phyloP scores from a whole-genome alignment of 2,329 filamentous ascomycete species.

The Fusarium concolor region DNA sequence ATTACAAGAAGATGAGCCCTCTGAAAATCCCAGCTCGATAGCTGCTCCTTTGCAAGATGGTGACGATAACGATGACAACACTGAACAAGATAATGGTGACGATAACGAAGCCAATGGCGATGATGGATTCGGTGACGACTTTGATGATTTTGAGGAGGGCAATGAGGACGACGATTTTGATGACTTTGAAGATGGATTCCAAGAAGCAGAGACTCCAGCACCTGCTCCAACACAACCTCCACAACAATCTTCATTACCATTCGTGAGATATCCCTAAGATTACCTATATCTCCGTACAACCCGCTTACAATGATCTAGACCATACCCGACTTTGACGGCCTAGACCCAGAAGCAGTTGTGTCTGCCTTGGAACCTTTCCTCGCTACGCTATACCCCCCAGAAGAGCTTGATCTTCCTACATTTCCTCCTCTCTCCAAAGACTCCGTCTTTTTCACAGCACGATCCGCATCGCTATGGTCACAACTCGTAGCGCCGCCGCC shows the following conservation, averaged over 20 bases:
- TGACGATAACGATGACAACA: constrained; percentile 46
- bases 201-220: constrained; percentile 61
- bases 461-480: constrained; percentile 92
- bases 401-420: constrained; percentile 63
- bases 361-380: constrained; percentile 74
- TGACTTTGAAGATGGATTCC: constrained; percentile 80
- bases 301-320: constrained; percentile 59
- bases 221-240: constrained; percentile 46
- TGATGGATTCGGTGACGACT: constrained; percentile 68
- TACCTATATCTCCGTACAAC: neutral
- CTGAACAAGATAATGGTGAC: constrained; percentile 22
- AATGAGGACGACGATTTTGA: constrained; percentile 69
- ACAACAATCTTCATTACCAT: constrained; percentile 57
- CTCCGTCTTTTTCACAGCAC: constrained; percentile 83
- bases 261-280: constrained; percentile 51
- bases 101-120: constrained; percentile 47
- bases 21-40: constrained; percentile 33
- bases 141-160: constrained; percentile 72
- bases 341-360: constrained; percentile 70
- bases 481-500: constrained; percentile 95
- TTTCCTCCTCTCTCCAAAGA: constrained; percentile 64
- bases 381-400: constrained; percentile 71
- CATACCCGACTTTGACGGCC: constrained; percentile 74
- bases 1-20: constrained; percentile 47
- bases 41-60: constrained; percentile 35